Percentiles rank a stretch among this genome's conserved stretches.
Evolutionary conservation across 306 rosid species (phyloP).

Genomic region (Abrus pulchellus): DNA sequence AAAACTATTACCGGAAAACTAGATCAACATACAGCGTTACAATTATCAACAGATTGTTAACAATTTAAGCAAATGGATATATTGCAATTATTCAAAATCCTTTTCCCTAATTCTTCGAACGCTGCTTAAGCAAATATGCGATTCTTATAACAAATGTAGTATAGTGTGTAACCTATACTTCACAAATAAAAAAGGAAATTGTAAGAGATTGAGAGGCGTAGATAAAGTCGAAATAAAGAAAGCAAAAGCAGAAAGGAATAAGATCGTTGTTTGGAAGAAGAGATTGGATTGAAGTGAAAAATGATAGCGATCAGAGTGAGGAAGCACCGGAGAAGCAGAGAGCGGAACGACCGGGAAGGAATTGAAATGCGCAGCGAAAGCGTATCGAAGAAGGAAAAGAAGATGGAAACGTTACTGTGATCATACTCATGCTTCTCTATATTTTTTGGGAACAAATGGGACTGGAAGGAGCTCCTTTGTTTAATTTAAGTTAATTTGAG

Average conservation of each 20-base stretch:
- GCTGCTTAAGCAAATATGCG: background rate
- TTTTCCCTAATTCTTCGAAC: background rate
- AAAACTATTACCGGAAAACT: background rate
- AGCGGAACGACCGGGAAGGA: conserved; percentile 40
- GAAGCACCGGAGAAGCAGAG: conserved; percentile 50
- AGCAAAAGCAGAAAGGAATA: background rate
- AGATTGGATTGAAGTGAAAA: background rate
- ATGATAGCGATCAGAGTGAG: background rate
- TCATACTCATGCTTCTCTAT: background rate
- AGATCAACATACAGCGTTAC: background rate
- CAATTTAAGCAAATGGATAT: background rate
- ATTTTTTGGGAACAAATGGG: background rate
- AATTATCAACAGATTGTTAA: background rate
- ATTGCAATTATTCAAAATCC: background rate
- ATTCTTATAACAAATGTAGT: background rate
- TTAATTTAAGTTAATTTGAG: background rate
- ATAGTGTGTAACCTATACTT: background rate
- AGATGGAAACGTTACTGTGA: background rate
- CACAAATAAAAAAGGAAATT: background rate
- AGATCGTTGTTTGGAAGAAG: background rate
- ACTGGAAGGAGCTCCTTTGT: background rate
- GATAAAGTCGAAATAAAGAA: background rate
- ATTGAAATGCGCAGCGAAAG: conserved; percentile 8
- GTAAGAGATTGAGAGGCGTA: background rate
- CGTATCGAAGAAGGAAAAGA: conserved; percentile 18